Conservation (phyloP, 1,284 basidiomycete genomes). For the Cerrena zonata region DNA sequence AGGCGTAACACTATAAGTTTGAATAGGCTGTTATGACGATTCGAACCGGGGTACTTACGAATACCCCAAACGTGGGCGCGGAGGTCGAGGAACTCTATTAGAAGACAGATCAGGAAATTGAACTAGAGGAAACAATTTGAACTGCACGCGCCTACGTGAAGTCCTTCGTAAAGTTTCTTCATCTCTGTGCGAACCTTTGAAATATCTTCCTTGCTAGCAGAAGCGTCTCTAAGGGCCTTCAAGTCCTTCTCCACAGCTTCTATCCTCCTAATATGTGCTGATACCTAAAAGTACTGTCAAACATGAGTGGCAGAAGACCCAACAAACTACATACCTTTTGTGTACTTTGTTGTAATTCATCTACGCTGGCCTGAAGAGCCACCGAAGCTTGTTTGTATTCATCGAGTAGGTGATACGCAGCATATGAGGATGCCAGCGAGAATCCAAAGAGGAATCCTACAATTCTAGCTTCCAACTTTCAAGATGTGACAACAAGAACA, state of each 20-base stretch:
- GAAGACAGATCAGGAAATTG: slow-evolving; percentile 4
- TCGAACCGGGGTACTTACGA: slow-evolving; percentile 47
- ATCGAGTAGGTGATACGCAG: slow-evolving; percentile 82
- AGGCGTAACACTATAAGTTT: slow-evolving; percentile 11
- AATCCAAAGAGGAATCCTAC: slow-evolving; percentile 88
- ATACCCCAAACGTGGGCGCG: slow-evolving; percentile 78
- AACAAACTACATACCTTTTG: slow-evolving; percentile 51
- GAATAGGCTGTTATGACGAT: not conserved
- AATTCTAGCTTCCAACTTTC: slow-evolving; percentile 44
- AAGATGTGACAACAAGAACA: not conserved
- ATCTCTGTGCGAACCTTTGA: slow-evolving; percentile 69
- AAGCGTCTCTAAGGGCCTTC: slow-evolving; percentile 62
- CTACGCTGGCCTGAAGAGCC: slow-evolving; percentile 78
- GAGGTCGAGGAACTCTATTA: slow-evolving; percentile 68
- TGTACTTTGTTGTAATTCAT: slow-evolving; percentile 80
- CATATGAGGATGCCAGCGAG: slow-evolving; percentile 76
- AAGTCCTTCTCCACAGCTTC: slow-evolving; percentile 85
- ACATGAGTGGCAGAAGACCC: not conserved
- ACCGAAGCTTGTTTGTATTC: slow-evolving; percentile 86
- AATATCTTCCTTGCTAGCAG: slow-evolving; percentile 75
- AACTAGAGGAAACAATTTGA: not conserved
- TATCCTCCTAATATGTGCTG: slow-evolving; percentile 78
- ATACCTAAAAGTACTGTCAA: slow-evolving; percentile 54
- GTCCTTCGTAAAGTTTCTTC: slow-evolving; percentile 80
- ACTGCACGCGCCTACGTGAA: slow-evolving; percentile 60